Evolutionary conservation across 768 basidiomycete genomes (phyloP).

Genomic region (Rhizopogon salebrosus): DNA sequence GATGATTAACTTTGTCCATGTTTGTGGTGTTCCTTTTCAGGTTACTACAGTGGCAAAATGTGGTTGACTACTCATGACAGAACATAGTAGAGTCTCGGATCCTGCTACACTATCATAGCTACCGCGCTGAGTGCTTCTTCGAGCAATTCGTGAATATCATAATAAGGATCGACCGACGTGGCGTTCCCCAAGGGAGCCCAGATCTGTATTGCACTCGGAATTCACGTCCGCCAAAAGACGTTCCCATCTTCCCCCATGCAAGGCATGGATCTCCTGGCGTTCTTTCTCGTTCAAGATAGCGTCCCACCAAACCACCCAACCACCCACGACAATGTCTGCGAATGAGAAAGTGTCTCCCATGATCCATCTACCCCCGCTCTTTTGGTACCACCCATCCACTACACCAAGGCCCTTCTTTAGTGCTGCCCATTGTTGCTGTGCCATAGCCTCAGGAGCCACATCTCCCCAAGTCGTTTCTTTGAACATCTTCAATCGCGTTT

Average conservation of each 20-base stretch:
- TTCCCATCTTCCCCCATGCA: conserved; percentile 1
- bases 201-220: conserved; percentile 16
- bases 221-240: conserved; percentile 16
- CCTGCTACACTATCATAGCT: too few relatives aligned
- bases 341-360: conserved; percentile 3
- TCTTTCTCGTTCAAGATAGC: neutral
- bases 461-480: neutral
- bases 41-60: too few relatives aligned
- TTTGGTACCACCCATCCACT: neutral
- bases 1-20: too few relatives aligned
- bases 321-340: neutral
- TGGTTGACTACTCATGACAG: too few relatives aligned
- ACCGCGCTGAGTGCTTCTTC: too few relatives aligned
- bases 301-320: neutral
- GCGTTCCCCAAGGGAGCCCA: neutral
- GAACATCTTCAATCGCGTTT: neutral
- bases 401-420: neutral
- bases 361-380: conserved; percentile 3
- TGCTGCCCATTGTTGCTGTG: neutral
- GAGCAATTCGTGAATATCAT: too few relatives aligned
- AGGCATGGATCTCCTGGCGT: neutral
- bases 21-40: too few relatives aligned
- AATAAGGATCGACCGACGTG: neutral
- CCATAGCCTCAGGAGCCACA: neutral
- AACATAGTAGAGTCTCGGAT: too few relatives aligned